Base-by-base conservation (phyloP, 129 eudicot genomes). In the Sambucus nigra region DNA sequence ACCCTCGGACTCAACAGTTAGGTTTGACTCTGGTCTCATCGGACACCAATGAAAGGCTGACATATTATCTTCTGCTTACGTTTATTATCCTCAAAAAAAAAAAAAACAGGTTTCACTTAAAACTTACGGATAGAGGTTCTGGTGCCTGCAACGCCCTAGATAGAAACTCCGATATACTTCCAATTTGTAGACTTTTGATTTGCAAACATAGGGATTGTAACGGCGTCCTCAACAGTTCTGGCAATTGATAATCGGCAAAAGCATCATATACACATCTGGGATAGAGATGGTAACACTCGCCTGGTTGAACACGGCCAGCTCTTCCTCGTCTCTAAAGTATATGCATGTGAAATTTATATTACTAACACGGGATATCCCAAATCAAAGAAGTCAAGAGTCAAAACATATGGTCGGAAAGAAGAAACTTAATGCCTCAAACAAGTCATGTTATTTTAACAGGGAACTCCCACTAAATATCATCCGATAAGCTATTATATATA, bases 241-340 rank as follows among this genome's bases (percentile, higher is more conserved):
- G 98, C 61, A 89, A 73, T 69, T 89, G 95, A 72, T 89, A 89
- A 62, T 89, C 98, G 54, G 80, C 79, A 66, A 89, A 84, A 39
- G 88, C 77, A 60, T 89, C 82, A 51, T 84, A 74, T 41, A 89
- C 94, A 69, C 73, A 84, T 70, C 80, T 70, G 22, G 98, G 98
- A 71, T 89, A 89, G 40, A 89, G 79, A 61, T 84, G 95, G 60
- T 81, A 89, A 69, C 95, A 84, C 69, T 89, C 98, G 16, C 98
- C 98, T 15, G 98, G 79, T 65, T 84, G 98, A 49, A 89, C 98
- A 73, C 98, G 98, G 4, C 98, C 98, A 65, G 98, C 98, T 66
- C 98, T 78, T 49, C 98, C 98, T 77, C 76, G 79, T 81, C 98
- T 81, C 98, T 89, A 72, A 53, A 59, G 13, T 35, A 35, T 35